Conservation (phyloP, 2,329 filamentous ascomycete genomes). For the Davidsoniella neocaledoniae region DNA sequence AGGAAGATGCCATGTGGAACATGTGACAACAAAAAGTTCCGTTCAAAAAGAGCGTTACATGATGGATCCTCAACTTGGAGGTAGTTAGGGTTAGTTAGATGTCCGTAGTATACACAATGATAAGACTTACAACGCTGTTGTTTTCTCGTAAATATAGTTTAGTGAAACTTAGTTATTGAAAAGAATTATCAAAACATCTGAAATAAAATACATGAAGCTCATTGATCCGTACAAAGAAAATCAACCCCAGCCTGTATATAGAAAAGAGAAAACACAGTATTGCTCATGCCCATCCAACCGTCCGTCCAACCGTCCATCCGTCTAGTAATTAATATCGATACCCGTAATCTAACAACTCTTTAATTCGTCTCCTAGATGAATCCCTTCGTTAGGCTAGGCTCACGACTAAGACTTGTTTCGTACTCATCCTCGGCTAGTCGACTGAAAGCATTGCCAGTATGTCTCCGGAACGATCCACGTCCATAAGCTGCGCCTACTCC, state of each 20-base stretch:
- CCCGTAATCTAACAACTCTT: neutral
- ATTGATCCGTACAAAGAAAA: neutral
- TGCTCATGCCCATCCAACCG: neutral
- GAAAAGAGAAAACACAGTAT: neutral
- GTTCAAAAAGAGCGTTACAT: too few relatives aligned
- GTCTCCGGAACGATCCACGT: constrained; percentile 30
- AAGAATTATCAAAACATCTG: too few relatives aligned
- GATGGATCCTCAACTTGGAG: too few relatives aligned
- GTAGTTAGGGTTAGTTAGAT: too few relatives aligned
- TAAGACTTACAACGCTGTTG: too few relatives aligned
- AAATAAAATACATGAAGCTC: too few relatives aligned
- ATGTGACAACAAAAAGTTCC: too few relatives aligned
- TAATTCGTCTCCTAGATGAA: constrained; percentile 37
- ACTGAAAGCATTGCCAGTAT: constrained; percentile 22
- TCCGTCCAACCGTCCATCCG: neutral
- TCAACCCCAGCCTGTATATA: neutral
- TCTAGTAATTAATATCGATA: neutral
- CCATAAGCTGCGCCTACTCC: constrained; percentile 18
- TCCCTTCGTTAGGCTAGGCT: constrained; percentile 59
- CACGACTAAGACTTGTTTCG: constrained; percentile 42
- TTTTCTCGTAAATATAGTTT: too few relatives aligned
- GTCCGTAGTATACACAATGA: too few relatives aligned
- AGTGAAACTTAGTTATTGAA: too few relatives aligned
- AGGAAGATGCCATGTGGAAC: too few relatives aligned
- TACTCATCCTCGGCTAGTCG: constrained; percentile 24